These are phyloP conservation scores for Pichia rugopelliculosa DNA, from an alignment of 805 yeast species.

Conservation along the genomic window DNA sequence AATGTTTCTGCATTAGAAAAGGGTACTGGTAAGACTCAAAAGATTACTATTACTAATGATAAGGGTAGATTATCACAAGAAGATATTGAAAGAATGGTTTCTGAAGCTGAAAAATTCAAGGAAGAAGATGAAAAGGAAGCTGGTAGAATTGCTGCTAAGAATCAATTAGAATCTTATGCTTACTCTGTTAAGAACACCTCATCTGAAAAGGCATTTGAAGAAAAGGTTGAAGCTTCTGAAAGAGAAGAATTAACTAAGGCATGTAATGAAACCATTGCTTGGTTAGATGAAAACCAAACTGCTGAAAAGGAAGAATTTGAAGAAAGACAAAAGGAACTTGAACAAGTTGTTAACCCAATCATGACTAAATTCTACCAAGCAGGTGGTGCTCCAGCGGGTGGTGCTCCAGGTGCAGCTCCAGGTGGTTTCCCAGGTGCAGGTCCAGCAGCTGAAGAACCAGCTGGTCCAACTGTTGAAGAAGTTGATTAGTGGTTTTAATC, in stretches of 20 bases:
- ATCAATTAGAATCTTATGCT: conserved; percentile 91
- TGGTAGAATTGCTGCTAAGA: conserved; percentile 86
- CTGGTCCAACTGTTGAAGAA: conserved; percentile 79
- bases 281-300: conserved; percentile 92
- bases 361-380: conserved; percentile 95
- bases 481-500: conserved; percentile 46
- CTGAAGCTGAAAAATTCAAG: conserved; percentile 56
- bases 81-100: conserved; percentile 58
- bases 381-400: conserved; percentile 76
- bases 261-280: conserved; percentile 75
- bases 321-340: conserved; percentile 93
- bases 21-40: conserved; percentile 45
- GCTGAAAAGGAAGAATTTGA: conserved; percentile 88
- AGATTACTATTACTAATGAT: conserved; percentile 41
- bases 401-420: conserved; percentile 43
- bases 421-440: conserved; percentile 42
- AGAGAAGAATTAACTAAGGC: conserved; percentile 63
- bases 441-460: conserved; percentile 49
- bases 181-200: conserved; percentile 85
- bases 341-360: conserved; percentile 92
- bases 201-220: conserved; percentile 67
- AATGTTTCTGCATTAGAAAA: conserved; percentile 53
- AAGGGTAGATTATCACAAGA: conserved; percentile 52
- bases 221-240: conserved; percentile 50
- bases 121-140: conserved; percentile 65